Evolutionary conservation across 306 rosid genomes (phyloP).

Genomic region (Vigna reflexopilosa): DNA sequence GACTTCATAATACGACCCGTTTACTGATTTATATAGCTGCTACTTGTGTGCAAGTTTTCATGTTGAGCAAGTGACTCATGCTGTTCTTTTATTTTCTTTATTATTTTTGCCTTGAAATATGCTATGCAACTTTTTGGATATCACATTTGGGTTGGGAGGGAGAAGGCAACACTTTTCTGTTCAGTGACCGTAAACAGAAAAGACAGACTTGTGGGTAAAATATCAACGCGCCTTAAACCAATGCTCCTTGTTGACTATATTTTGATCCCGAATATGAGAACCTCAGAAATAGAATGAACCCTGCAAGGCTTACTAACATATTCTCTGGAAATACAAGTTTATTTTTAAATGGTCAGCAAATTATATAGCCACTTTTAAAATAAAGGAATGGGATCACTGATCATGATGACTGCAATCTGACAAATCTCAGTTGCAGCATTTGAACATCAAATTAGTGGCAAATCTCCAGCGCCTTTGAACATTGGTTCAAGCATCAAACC

Average conservation of each 20-base stretch:
- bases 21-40: conserved; percentile 11
- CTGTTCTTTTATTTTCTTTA: neutral
- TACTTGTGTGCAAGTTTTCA: neutral
- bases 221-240: too few relatives aligned
- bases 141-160: neutral
- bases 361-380: conserved; percentile 7
- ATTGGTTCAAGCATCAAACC: neutral
- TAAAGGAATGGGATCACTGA: conserved; percentile 11
- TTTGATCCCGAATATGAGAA: conserved; percentile 90
- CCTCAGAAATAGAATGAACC: conserved; percentile 79
- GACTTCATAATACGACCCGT: neutral
- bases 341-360: neutral
- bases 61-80: neutral
- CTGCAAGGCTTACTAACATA: conserved; percentile 66
- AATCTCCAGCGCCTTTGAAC: neutral
- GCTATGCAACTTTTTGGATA: neutral
- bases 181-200: too few relatives aligned
- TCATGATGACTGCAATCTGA: conserved; percentile 65
- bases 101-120: neutral
- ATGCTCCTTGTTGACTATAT: conserved; percentile 57
- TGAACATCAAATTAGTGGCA: neutral
- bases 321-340: conserved; percentile 18
- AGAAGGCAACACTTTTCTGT: neutral
- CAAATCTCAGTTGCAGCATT: conserved; percentile 63
- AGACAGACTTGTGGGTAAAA: too few relatives aligned